A percentile compares a stretch with the other conserved stretches of the same genome.
Evolutionary conservation across 208 protist species (phyloP).

Genomic region (Balamuthia mandrillaris): DNA sequence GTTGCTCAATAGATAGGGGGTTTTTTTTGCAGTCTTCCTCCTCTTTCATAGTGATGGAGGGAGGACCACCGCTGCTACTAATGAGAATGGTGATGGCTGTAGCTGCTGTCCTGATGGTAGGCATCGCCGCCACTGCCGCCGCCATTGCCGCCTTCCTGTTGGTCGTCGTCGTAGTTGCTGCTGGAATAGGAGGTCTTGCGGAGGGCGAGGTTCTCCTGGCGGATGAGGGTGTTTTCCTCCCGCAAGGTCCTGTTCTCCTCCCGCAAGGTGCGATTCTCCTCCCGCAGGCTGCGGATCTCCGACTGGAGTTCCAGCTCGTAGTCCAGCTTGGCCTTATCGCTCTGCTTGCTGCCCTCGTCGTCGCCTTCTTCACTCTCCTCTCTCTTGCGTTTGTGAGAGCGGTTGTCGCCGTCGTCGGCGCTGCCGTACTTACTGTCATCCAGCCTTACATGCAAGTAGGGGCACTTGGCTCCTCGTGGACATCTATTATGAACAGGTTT

Average conservation of each 20-base stretch:
- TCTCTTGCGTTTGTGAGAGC: background rate
- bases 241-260: constrained; percentile 30
- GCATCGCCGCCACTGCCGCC: no score
- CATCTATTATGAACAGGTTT: background rate
- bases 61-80: no score
- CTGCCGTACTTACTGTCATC: no score
- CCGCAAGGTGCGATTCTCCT: background rate
- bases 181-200: no score
- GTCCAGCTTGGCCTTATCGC: background rate
- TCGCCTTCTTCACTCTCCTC: background rate
- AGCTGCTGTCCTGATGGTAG: no score
- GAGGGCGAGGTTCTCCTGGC: constrained; percentile 20
- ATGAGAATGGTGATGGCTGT: no score
- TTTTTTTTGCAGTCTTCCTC: no score
- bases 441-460: constrained; percentile 19
- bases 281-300: background rate
- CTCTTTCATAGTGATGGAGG: no score
- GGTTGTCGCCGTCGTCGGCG: background rate
- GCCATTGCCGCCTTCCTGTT: no score
- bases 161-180: no score
- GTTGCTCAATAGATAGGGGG: no score
- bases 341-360: background rate
- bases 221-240: constrained; percentile 7
- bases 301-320: background rate
- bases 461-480: constrained; percentile 6